Evolutionary conservation across 306 rosid genomes (phyloP), one percentile per base, ranked within the genome.

Genomic region (Cucumis melo): DNA sequence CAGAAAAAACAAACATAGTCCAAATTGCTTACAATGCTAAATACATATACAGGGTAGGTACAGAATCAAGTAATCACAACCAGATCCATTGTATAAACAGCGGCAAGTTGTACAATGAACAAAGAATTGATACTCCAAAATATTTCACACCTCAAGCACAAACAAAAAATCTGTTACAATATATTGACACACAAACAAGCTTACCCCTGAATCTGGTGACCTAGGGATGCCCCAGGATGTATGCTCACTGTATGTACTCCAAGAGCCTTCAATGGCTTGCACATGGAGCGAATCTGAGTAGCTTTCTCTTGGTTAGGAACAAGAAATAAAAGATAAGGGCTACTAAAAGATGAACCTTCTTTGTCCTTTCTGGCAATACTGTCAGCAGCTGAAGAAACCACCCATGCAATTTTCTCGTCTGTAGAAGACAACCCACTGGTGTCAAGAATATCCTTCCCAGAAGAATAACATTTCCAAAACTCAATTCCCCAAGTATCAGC

Each of bases 181-280:
- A 13, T 42, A 42, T 42, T 10, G 38, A 60, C 5, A 46, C 17
- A 29, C 3, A 23, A 41, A 27, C 56, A 58, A 74, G 73, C 34
- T 83, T 88, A 83, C 99, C 99, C 97, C 81, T 90, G 89, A 89
- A 92, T 92, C 85, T 94, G 99, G 89, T 90, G 96, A 80, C 89
- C 95, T 86, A 92, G 42, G 74, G 99, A 81, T 80, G 97, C 91
- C 58, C 91, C 92, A 5, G 93, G 83, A 78, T 94, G 99, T 81
- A 94, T 82, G 82, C 97, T 90, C 79, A 94, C 96, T 64, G 97
- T 84, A 85, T 94, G 99, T 89, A 92, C 85, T 80, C 99, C 99
- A 61, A 87, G 81, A 76, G 87, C 89, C 85, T 92, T 94, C 85
- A 94, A 86, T 42, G 96, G 88, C 87, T 89, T 94, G 88, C 98